Base-by-base conservation (phyloP, 106 monocot species). In the Xerophyta viscosa region DNA sequence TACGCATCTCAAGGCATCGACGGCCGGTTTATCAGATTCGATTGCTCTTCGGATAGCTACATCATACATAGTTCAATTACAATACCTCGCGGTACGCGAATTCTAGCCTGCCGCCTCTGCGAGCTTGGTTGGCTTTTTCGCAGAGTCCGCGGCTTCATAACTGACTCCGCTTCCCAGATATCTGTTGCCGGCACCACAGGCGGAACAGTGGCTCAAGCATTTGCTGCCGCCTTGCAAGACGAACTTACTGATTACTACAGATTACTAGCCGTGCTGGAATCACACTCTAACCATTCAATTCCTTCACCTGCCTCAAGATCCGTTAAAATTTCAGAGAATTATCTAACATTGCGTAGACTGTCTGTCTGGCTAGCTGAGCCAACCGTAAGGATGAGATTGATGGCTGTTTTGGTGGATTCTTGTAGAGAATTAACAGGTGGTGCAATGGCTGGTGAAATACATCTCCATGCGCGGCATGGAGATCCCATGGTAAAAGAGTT, bases 331-430 rank as follows among this genome's bases (percentile, higher is more conserved):
- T 36, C 53, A 2, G 68, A 61, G 24, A 79, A 86, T 47, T 98
- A 98, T 62, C 66, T 98, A 2, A 82, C 90, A 0, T 62, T 98
- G 67, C 60, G 82, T 44, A 52, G 98, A 30, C 71, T 98, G 18
- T 49, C 66, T 6, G 98, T 98, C 11, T 98, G 98, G 98, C 69
- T 98, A 29, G 79, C 98, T 0, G 98, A 98, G 42, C 98, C 98
- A 7, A 77, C 54, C n/a, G 86, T 90, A 19, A 79, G 86, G 61
- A 90, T 98, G 89, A 59, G 98, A 8, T 46, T 98, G 36, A 98
- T 98, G 98, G 98, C 90, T 0, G 74, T 86, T 37, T 43, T 98
- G 31, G 90, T 86, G 6, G 98, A 98, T 57, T 53, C 68, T 0
- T 98, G 90, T 37, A 37, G 51, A 14, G 50, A 52, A 24, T 55